Percentiles rank a stretch among this genome's conserved stretches.
These are phyloP conservation scores for Coriaria nepalensis DNA, from an alignment of 306 rosid species.

Conservation along the genomic window DNA sequence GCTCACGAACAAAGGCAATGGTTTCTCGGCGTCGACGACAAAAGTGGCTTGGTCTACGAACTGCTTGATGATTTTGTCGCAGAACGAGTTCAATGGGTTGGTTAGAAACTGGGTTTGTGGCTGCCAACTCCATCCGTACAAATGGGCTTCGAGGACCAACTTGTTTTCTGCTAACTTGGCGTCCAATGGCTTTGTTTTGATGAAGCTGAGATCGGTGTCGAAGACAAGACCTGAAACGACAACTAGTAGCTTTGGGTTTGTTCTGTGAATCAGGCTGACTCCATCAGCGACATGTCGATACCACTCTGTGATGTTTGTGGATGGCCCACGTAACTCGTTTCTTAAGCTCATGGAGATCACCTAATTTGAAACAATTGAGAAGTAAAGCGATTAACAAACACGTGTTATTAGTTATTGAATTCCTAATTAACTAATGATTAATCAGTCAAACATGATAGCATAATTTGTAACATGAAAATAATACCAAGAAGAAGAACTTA, in stretches of 20 bases:
- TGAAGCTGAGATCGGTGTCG: constrained; percentile 19
- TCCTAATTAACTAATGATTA: too few relatives aligned
- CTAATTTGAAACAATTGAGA: too few relatives aligned
- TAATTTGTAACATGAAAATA: too few relatives aligned
- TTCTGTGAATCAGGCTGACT: constrained; percentile 20
- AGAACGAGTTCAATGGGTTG: constrained; percentile 38
- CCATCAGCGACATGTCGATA: constrained; percentile 25
- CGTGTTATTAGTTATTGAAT: too few relatives aligned
- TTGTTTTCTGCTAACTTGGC: constrained; percentile 24
- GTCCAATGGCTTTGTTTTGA: constrained; percentile 15
- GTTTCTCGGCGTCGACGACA: constrained; percentile 14
- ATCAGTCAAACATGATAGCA: too few relatives aligned
- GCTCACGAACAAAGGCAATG: constrained; percentile 24
- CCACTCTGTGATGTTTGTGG: constrained; percentile 25
- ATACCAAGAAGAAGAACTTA: not conserved
- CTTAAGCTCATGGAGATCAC: constrained; percentile 31
- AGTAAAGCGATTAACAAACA: too few relatives aligned
- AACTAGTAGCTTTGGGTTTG: constrained; percentile 18
- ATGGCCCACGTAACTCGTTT: constrained; percentile 28
- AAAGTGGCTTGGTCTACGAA: constrained; percentile 28
- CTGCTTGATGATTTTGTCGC: constrained; percentile 16
- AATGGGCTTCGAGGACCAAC: constrained; percentile 30
- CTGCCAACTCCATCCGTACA: constrained; percentile 29
- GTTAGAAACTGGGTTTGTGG: constrained; percentile 7
- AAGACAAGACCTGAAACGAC: constrained; percentile 25